Evolutionary conservation across 768 basidiomycete genomes (phyloP), one percentile per base, ranked within the genome.

Genomic region (Xerocomellus intermedius): DNA sequence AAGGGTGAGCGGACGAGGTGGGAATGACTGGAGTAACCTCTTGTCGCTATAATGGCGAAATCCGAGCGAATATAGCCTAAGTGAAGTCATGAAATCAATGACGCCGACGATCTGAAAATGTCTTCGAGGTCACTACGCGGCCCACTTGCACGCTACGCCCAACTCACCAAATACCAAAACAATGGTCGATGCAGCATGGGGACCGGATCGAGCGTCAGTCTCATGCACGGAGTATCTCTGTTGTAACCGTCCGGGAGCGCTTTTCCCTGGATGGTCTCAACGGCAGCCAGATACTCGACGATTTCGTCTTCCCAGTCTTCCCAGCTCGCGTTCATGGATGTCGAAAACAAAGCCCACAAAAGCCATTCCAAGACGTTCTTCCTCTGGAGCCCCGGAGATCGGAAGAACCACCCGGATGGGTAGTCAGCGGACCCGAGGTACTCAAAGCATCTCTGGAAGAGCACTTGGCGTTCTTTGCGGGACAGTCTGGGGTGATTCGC

Each of bases 301-400:
- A 86, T 60, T 62, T 86, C 85, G 3, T 80, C 80, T 14, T 69
- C 62, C 77, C 81, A 82, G 36, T 74, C 76, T 17, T 71, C 56
- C 21, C 58, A 50, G 5, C 58, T 43, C 10, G 70, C 62, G 5
- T 70, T 63, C 28, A 68, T 63, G 6, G 75, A 69, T 4, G 73
- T 67, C 2, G 78, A 78, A 63, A 85, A 87, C 22, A 87, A 56
- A 0, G 83, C 80, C 84, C 84, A 87, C 7, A 83, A 72, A n/a
- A 87, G 64, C 85, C 85, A 87, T 43, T 85, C 82, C 6, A 73
- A 44, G 38, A 80, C 67, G 55, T 87, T 84, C 17, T 79, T 74
- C 19, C 75, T 75, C 47, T 71, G 74, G 48, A 81, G 62, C 9
- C 44, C 59, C 10, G 0, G 51, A 2, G 69, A 45, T 5, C 70